Conservation (phyloP, 495 filamentous ascomycete species). For the Aspergillus bridgeri region DNA sequence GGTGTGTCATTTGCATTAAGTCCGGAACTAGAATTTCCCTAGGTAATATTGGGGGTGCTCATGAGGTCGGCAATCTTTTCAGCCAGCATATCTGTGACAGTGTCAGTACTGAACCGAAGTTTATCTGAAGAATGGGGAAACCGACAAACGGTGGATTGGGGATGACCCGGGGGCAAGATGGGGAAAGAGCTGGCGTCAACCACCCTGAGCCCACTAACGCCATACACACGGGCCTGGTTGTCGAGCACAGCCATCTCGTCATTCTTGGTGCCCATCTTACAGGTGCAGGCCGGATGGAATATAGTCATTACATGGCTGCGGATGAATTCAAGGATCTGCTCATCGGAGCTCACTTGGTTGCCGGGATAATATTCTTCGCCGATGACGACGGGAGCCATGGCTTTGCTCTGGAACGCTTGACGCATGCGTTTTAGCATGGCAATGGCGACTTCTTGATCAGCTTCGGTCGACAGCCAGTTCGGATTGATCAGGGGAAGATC, state of each 20-base stretch:
- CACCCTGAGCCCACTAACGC: neutral
- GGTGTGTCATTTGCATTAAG: too few relatives aligned
- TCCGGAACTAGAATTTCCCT: too few relatives aligned
- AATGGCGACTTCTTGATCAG: neutral
- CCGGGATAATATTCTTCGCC: slow-evolving; percentile 1
- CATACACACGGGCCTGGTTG: neutral
- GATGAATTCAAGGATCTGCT: neutral
- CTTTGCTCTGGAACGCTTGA: neutral
- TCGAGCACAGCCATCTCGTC: neutral
- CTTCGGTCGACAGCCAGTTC: neutral
- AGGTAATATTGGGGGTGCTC: too few relatives aligned
- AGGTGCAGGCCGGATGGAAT: neutral
- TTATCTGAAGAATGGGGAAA: neutral
- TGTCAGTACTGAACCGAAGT: neutral
- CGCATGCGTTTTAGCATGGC: neutral
- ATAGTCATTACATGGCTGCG: neutral
- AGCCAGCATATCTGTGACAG: neutral
- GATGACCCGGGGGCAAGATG: neutral
- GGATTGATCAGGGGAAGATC: neutral
- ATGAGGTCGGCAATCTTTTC: neutral
- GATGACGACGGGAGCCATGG: neutral
- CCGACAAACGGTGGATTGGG: neutral
- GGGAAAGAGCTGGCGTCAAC: slow-evolving; percentile 1
- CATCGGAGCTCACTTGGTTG: neutral
- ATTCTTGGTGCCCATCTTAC: neutral